phyloP scores from a whole-genome alignment of 1,284 basidiomycete species.

The Neolentinus lepideus region DNA sequence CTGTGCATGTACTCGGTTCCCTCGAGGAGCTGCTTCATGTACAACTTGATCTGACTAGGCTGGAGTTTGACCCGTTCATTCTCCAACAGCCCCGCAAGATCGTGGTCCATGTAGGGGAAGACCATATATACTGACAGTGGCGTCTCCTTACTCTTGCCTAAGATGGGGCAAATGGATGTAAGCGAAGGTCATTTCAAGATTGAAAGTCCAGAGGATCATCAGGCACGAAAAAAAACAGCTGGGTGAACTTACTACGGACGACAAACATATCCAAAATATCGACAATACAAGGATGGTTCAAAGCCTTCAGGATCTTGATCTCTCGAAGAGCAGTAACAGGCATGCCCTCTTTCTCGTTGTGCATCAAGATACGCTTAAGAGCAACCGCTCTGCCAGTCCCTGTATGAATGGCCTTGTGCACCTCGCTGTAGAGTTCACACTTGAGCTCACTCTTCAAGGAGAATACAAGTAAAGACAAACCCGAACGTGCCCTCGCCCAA shows the following conservation, averaged over 20 bases:
- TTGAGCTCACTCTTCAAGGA: not conserved
- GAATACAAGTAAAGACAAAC: conserved; percentile 27
- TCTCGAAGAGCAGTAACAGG: conserved; percentile 97
- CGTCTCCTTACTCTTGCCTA: conserved; percentile 53
- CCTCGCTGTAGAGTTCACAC: conserved; percentile 50
- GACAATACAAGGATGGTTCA: conserved; percentile 84
- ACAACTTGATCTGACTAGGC: conserved; percentile 88
- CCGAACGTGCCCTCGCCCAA: conserved; percentile 95
- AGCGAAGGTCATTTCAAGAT: not conserved
- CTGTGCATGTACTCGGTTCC: conserved; percentile 94
- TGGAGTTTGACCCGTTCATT: conserved; percentile 80
- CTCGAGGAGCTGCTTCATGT: conserved; percentile 92
- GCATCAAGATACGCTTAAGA: conserved; percentile 92
- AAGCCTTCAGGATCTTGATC: conserved; percentile 92
- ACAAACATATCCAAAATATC: conserved; percentile 92
- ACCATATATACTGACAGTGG: conserved; percentile 95
- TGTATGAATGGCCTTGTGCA: conserved; percentile 78
- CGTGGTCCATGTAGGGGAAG: conserved; percentile 99
- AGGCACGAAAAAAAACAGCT: not conserved
- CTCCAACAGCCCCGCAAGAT: conserved; percentile 90
- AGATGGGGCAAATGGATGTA: conserved; percentile 3
- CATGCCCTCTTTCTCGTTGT: conserved; percentile 94
- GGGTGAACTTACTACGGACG: conserved; percentile 47
- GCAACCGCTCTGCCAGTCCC: conserved; percentile 67
- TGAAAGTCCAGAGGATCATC: not conserved